Base-by-base conservation (phyloP, 345 rosid species). In the Lumnitzera littorea region DNA sequence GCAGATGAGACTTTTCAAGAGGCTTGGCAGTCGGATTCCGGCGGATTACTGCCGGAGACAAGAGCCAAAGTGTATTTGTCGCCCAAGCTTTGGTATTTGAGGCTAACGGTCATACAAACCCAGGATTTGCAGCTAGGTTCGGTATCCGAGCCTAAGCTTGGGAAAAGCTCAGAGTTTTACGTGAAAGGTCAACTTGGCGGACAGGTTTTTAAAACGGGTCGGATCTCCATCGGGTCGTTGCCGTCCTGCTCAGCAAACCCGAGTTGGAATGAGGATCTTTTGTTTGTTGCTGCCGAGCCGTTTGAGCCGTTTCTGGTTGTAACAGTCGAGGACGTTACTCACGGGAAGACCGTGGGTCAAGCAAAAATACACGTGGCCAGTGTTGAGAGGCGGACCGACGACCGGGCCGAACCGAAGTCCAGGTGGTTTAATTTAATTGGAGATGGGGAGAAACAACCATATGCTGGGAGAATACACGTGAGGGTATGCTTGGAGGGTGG, bases 21-120 rank as follows among this genome's bases (percentile, higher is more conserved):
- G 68, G 95, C 98, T 1, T 91, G 98, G 98, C 98, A 86, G 51
- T 86, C 96, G 43, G 95, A 91, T 63, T 91, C 96, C 55, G 96
- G 96, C n/a, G 98, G 98, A 46, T 67, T 88, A 67, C 79, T 83
- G 14, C 87, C 83, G 54, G 95, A 91, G 83, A 91, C 96, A 62
- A 79, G 96, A 58, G 88, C 96, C 49, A 91, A 91, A 61, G 95
- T 91, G 11, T 91, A 88, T 67, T 62, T 91, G 56, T 89, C 98
- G 17, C 96, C 98, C 6, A 91, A 84, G 79, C 90, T 91, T 25
- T 91, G 98, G 98, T 91, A 88, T 74, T 70, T 91, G 86, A 79
- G 95, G 64, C 61, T 91, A 84, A 91, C 96, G 95, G 96, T 88
- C 49, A 88, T 88, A 85, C 96, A 86, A 72, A 86, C 95, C 74